These are phyloP conservation scores for Colletotrichum theobromicola DNA, from an alignment of 2,329 filamentous ascomycete species.

Conservation along the genomic window DNA sequence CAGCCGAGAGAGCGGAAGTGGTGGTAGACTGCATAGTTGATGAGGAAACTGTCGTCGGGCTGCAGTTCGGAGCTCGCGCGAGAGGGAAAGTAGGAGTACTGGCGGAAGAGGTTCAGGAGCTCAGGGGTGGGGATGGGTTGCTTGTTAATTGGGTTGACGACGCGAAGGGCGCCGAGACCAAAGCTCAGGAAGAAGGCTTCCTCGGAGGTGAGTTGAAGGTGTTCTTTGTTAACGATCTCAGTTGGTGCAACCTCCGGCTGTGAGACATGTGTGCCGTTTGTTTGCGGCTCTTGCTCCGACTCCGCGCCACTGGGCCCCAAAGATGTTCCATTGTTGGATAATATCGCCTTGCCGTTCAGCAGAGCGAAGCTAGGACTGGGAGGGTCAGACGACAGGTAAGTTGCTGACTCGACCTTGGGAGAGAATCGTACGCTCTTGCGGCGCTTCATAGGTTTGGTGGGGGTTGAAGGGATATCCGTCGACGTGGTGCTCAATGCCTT, in stretches of 20 bases:
- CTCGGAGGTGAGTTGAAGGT: constrained; percentile 89
- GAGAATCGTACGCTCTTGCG: constrained; percentile 76
- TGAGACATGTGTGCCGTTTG: not conserved
- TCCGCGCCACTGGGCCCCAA: constrained; percentile 1
- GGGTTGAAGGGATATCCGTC: constrained; percentile 11
- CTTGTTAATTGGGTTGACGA: constrained; percentile 58
- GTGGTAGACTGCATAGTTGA: constrained; percentile 91
- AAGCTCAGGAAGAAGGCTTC: constrained; percentile 93
- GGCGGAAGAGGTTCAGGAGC: constrained; percentile 72
- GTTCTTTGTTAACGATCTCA: constrained; percentile 67
- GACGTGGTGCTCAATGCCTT: not conserved
- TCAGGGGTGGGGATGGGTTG: constrained; percentile 54
- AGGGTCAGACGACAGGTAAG: constrained; percentile 59
- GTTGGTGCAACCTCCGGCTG: not conserved
- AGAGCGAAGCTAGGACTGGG: constrained; percentile 48
- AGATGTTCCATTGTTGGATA: not conserved
- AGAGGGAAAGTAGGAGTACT: constrained; percentile 72
- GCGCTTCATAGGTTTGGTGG: constrained; percentile 37
- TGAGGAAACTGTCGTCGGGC: constrained; percentile 82
- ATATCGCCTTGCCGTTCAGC: constrained; percentile 23
- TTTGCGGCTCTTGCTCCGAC: not conserved
- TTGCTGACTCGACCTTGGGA: constrained; percentile 68
- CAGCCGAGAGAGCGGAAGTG: constrained; percentile 96
- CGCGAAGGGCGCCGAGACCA: constrained; percentile 73
- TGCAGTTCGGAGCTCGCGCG: constrained; percentile 51